A percentile compares a stretch with the other conserved stretches of the same genome.
These are phyloP conservation scores for Telfairia occidentalis DNA, from an alignment of 331 rosid species.

Conservation along the genomic window DNA sequence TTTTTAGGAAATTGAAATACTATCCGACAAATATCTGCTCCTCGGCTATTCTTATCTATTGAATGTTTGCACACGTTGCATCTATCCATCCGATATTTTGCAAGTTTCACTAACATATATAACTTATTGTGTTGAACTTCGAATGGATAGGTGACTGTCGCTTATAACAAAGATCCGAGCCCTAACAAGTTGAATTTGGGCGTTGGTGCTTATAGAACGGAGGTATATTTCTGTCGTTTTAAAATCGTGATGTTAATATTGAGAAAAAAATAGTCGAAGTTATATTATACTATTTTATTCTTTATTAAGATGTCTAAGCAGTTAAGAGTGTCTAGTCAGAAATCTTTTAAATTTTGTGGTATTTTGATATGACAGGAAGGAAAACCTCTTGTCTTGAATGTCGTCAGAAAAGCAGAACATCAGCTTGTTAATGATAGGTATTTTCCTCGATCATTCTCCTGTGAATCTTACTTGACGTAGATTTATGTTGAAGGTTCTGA, in stretches of 20 bases:
- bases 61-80: not conserved
- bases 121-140: not conserved
- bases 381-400: conserved; percentile 89
- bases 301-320: not conserved
- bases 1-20: not conserved
- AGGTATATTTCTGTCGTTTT: conserved; percentile 29
- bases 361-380: conserved; percentile 59
- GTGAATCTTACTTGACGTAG: not conserved
- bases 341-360: not conserved
- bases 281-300: not conserved
- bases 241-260: not conserved
- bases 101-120: not conserved
- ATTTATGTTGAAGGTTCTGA: not conserved
- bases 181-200: conserved; percentile 86
- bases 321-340: not conserved
- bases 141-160: conserved; percentile 64
- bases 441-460: conserved; percentile 7
- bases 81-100: not conserved
- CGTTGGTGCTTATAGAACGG: conserved; percentile 97
- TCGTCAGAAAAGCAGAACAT: conserved; percentile 71
- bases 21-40: not conserved
- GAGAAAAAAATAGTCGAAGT: not conserved
- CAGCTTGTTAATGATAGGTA: conserved; percentile 58
- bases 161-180: conserved; percentile 88
- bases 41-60: not conserved